These are phyloP conservation scores for Martensiomyces pterosporus DNA, from an alignment of 192 early-diverging fungal species.

Conservation along the genomic window DNA sequence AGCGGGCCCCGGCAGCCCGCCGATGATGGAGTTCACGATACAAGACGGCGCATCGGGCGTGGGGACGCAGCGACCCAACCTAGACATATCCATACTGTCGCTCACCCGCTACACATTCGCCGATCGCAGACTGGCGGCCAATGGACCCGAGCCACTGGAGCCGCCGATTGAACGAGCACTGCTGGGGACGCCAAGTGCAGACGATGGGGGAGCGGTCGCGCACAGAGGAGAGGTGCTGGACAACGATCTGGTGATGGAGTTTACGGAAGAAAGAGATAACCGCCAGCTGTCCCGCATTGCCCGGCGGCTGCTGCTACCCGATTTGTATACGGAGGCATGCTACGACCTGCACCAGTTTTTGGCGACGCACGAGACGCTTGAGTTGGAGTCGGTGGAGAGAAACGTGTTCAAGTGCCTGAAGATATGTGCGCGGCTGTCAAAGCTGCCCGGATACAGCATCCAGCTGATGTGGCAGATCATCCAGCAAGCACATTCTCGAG, in stretches of 20 bases:
- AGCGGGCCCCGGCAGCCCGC: too few relatives aligned
- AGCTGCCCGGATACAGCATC: slow-evolving; percentile 46
- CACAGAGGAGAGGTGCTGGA: too few relatives aligned
- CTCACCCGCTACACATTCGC: slow-evolving; percentile 48
- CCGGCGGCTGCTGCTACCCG: slow-evolving; percentile 31
- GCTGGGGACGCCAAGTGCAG: too few relatives aligned
- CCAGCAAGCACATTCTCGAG: slow-evolving; percentile 26
- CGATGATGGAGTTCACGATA: too few relatives aligned
- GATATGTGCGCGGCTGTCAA: slow-evolving; percentile 46
- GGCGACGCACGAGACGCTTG: slow-evolving; percentile 10
- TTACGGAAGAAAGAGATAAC: slow-evolving; percentile 45
- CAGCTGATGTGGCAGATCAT: slow-evolving; percentile 50
- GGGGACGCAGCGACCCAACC: too few relatives aligned
- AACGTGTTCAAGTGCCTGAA: slow-evolving; percentile 50
- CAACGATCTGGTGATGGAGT: too few relatives aligned
- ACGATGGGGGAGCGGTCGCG: too few relatives aligned
- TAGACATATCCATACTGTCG: slow-evolving; percentile 33
- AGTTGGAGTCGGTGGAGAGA: slow-evolving; percentile 33
- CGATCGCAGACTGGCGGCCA: slow-evolving; percentile 19
- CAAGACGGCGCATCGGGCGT: too few relatives aligned
- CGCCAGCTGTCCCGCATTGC: slow-evolving; percentile 33
- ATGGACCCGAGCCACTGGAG: slow-evolving; percentile 34
- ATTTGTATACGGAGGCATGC: slow-evolving; percentile 45
- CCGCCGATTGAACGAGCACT: slow-evolving; percentile 18
- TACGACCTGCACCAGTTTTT: slow-evolving; percentile 39